Evolutionary conservation across 1,284 basidiomycete genomes (phyloP).

Genomic region (Inonotus hispidus): DNA sequence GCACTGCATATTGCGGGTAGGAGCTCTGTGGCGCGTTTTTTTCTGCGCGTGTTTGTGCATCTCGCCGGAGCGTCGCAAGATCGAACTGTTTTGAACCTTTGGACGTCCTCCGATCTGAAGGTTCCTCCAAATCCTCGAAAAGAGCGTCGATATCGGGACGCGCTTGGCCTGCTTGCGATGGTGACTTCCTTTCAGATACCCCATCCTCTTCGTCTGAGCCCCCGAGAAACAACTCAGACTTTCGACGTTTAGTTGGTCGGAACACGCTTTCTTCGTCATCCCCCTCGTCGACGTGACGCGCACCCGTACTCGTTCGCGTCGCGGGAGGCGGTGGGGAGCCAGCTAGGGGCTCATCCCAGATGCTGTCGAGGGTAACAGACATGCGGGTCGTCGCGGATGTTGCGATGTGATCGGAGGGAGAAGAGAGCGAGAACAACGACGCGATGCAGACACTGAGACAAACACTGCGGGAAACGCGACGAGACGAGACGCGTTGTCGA

Average conservation of each 20-base stretch:
- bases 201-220: constrained; percentile 30
- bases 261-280: constrained; percentile 10
- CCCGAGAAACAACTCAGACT: constrained; percentile 34
- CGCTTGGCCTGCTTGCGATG: constrained; percentile 18
- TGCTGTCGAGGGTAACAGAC: constrained; percentile 22
- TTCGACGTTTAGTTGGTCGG: constrained; percentile 23
- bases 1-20: constrained; percentile 40
- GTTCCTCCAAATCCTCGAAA: constrained; percentile 52
- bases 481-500: constrained; percentile 16
- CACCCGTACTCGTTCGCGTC: not conserved
- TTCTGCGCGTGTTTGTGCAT: constrained; percentile 45
- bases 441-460: not conserved
- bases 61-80: constrained; percentile 43
- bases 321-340: constrained; percentile 7
- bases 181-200: constrained; percentile 15
- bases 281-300: not conserved
- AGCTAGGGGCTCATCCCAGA: constrained; percentile 20
- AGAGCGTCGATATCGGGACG: constrained; percentile 52
- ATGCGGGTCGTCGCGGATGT: constrained; percentile 1
- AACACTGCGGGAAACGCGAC: constrained; percentile 5
- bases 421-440: not conserved
- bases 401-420: constrained; percentile 2
- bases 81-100: constrained; percentile 42
- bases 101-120: constrained; percentile 26
- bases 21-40: constrained; percentile 22